A percentile compares a stretch with the other conserved stretches of the same genome.
Evolutionary conservation across 2,329 filamentous ascomycete genomes (phyloP).

Genomic region (Leptographium lundbergii): DNA sequence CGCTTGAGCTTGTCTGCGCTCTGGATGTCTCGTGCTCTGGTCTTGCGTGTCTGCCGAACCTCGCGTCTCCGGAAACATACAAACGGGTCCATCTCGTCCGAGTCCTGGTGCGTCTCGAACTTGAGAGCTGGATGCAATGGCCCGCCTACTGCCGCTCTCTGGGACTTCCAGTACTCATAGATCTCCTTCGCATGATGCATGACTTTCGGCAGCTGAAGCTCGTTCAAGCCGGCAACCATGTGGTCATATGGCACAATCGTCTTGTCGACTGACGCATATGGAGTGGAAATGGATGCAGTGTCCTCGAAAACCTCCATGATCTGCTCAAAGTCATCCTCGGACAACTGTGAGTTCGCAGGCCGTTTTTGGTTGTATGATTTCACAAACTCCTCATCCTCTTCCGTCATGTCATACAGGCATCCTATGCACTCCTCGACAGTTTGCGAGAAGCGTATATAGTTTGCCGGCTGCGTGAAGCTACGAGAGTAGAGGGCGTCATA

Average conservation of each 20-base stretch:
- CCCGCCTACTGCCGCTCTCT: constrained; percentile 54
- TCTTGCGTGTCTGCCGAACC: constrained; percentile 88
- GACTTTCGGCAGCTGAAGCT: constrained; percentile 35
- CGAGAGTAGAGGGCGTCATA: constrained; percentile 84
- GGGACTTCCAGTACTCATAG: constrained; percentile 80
- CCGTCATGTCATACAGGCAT: constrained; percentile 86
- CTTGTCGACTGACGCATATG: constrained; percentile 82
- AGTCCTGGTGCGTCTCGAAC: constrained; percentile 88
- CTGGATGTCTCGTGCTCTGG: constrained; percentile 82
- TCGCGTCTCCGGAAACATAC: constrained; percentile 96
- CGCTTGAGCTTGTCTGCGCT: constrained; percentile 90
- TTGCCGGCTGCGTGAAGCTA: constrained; percentile 69
- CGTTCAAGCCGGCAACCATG: constrained; percentile 55
- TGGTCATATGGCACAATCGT: constrained; percentile 66
- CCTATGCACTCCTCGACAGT: constrained; percentile 93
- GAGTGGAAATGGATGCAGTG: constrained; percentile 69
- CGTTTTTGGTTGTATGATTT: constrained; percentile 72
- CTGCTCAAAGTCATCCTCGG: constrained; percentile 84
- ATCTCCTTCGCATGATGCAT: constrained; percentile 58
- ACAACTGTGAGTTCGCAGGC: constrained; percentile 50
- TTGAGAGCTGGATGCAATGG: constrained; percentile 70
- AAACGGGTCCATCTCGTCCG: constrained; percentile 91
- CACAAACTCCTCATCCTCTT: constrained; percentile 78
- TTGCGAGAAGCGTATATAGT: constrained; percentile 95
- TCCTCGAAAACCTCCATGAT: constrained; percentile 94